Percentiles rank a stretch among this genome's conserved stretches.
These are phyloP conservation scores for Gaeumannomyces sp. DNA, from an alignment of 2,329 filamentous ascomycete species.

Conservation along the genomic window DNA sequence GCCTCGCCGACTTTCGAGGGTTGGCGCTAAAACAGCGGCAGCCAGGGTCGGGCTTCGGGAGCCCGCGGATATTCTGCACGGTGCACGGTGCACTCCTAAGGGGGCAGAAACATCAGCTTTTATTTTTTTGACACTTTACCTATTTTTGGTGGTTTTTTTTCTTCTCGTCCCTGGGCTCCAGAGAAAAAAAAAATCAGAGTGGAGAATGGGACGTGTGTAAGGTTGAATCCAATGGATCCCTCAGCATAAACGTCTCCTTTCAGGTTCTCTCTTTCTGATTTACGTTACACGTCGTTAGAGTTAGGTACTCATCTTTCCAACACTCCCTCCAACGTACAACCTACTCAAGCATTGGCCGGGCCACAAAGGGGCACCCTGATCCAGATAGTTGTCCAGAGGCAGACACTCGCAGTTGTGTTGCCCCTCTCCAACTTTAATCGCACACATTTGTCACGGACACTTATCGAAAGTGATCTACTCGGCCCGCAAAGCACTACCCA, in stretches of 20 bases:
- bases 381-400: background rate
- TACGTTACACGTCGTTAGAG: background rate
- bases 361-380: background rate
- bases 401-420: background rate
- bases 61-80: too few species aligned
- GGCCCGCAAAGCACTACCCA: background rate
- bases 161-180: too few species aligned
- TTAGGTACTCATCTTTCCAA: background rate
- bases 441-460: background rate
- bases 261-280: background rate
- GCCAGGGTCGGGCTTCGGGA: background rate
- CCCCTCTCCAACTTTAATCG: background rate
- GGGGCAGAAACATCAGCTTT: too few species aligned
- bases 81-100: too few species aligned
- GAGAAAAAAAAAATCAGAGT: background rate
- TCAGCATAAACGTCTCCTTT: background rate
- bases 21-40: background rate
- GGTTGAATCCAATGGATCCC: background rate
- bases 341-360: too few species aligned
- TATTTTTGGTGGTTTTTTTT: too few species aligned
- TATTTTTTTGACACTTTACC: too few species aligned
- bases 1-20: too few species aligned
- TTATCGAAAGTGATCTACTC: background rate
- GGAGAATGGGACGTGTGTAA: background rate
- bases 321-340: background rate